Evolutionary conservation across 768 basidiomycete species (phyloP), one percentile per base, ranked within the genome.

Genomic region (Trichaptum fuscoviolaceum): DNA sequence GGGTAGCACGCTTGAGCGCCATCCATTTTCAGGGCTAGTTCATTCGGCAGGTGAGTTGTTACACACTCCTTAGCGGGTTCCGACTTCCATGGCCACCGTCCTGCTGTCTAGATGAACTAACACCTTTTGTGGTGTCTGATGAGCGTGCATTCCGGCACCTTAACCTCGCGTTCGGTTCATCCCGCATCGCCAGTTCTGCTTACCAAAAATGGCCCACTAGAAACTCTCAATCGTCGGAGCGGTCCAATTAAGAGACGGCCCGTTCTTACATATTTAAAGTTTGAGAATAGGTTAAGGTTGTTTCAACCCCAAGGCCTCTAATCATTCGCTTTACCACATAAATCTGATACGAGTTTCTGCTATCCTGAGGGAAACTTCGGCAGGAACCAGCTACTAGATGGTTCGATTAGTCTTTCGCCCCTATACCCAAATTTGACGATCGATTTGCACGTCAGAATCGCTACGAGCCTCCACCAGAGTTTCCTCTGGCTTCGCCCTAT

Each of bases 401-500:
- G 89, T 90, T 91, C 88, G 88, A 92, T 92, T 91, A 89, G 90
- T 92, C 91, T 92, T 92, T 92, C 88, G 87, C 90, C 91, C 90
- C 90, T 91, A 92, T 91, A 91, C 90, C 89, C 90, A 91, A 90
- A 88, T 92, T 90, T 82, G 87, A 91, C 90, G 87, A 92, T 91
- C 87, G 89, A 92, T 92, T 92, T 92, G 91, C 91, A 92, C 88
- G 88, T 91, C 91, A 92, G 91, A 91, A 92, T 88, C 87, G 89
- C 91, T 92, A 89, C 87, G 87, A 90, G 88, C 90, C 88, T 91
- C 90, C 90, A 92, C 89, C 90, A 91, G 90, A 90, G 91, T 92
- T 30, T 92, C 89, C 91, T 89, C 90, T 92, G 90, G 89, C 90
- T 91, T 90, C 87, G 83, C 88, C 88, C 88, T 90, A 88, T 86